Base-by-base conservation (phyloP, 805 yeast species). In the Jamesozyma jinghongensis region DNA sequence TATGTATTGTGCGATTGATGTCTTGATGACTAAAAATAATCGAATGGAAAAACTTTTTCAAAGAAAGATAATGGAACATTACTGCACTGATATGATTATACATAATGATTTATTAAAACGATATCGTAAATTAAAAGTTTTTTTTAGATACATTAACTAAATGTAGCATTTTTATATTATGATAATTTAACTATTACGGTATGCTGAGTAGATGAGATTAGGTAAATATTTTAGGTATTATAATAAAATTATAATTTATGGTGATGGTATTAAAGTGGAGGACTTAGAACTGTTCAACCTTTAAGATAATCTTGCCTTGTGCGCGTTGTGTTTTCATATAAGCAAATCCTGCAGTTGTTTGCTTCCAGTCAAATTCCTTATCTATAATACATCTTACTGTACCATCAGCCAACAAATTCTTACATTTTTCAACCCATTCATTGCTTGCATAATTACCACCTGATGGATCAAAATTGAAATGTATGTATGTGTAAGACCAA, bases 241-340 rank as follows among this genome's bases (percentile, higher is more conserved):
- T n/a, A n/a, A n/a, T n/a, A n/a, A n/a, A n/a, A n/a, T n/a, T n/a
- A n/a, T n/a, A n/a, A n/a, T n/a, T n/a, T n/a, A n/a, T n/a, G n/a
- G n/a, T n/a, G n/a, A n/a, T n/a, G n/a, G n/a, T n/a, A n/a, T n/a
- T n/a, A n/a, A n/a, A n/a, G n/a, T n/a, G n/a, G n/a, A n/a, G n/a
- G n/a, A 22, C 10, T 49, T 50, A 69, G 44, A 69, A 69, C 26
- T 55, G 54, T 42, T 69, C 73, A 16, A 65, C 66, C 29, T 68
- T 54, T 34, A 69, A 41, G n/a, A 85, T 71, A 37, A 85, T 66
- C 57, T 85, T 85, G 31, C 95, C 95, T 40, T 70, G 73, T 5
- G 79, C 76, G 43, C 68, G 70, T 40, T 77, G 75, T 7, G 67
- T 56, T 16, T 61, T 62, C 43, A 83, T 61, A 48, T 66, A 68